These are phyloP conservation scores for Lodderomyces parapsilosis DNA, from an alignment of 1,139 yeast genomes.

Conservation along the genomic window DNA sequence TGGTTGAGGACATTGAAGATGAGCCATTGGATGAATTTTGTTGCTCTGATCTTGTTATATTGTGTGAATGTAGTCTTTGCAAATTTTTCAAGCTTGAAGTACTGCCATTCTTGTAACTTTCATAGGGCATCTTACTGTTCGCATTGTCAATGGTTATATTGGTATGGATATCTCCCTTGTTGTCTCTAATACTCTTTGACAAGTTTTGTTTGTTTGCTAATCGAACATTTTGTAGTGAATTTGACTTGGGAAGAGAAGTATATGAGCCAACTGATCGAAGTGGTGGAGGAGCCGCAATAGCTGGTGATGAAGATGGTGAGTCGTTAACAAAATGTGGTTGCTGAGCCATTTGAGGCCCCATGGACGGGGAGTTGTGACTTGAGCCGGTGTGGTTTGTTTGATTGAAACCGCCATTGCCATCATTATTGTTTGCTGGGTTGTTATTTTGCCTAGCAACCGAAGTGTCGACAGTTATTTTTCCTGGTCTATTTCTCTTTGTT, in stretches of 20 bases:
- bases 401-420: not conserved
- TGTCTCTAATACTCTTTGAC: conserved; percentile 29
- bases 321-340: not conserved
- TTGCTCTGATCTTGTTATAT: conserved; percentile 11
- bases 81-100: conserved; percentile 10
- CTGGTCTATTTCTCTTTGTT: conserved; percentile 40
- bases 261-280: conserved; percentile 11
- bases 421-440: too few relatives aligned
- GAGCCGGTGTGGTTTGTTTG: not conserved
- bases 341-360: conserved; percentile 1
- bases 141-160: conserved; percentile 24
- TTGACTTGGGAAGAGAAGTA: conserved; percentile 16
- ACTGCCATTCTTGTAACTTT: conserved; percentile 11
- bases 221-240: conserved; percentile 24
- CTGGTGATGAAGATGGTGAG: conserved; percentile 1
- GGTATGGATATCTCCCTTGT: conserved; percentile 31
- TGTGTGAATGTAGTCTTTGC: conserved; percentile 12
- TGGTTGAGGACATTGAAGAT: conserved; percentile 12
- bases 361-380: not conserved
- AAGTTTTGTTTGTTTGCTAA: conserved; percentile 21
- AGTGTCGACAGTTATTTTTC: conserved; percentile 14
- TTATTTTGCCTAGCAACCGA: conserved; percentile 2
- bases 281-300: conserved; percentile 1
- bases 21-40: conserved; percentile 4
- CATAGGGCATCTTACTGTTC: conserved; percentile 12